Base-by-base conservation (phyloP, 1,139 yeast species). In the Schwanniomyces etchellsii region DNA sequence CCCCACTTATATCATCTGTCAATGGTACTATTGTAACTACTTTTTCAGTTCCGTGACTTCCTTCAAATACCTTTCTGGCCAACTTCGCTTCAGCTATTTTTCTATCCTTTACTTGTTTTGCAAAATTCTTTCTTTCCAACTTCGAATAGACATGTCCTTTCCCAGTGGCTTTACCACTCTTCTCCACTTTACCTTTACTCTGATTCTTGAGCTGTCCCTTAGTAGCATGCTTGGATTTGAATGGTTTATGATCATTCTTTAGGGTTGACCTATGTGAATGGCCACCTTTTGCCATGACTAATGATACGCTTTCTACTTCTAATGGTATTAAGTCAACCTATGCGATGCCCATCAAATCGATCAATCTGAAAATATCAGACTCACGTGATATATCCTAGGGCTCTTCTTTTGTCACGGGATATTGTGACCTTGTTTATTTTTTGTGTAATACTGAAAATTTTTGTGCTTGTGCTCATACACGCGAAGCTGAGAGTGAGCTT, bases 141-240 rank as follows among this genome's bases (percentile, higher is more conserved):
- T 85, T 89, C 25, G 81, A 64, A 32, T 72, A 55, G 29, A 57
- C 67, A 49, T 64, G 71, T 37, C 53, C 47, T 16, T 64, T 58
- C 47, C 62, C 75, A 26, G 59, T 57, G 24, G 60, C 50, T 2
- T 60, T 55, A 10, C 41, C 30, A 14, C 42, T 27, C 48, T 81
- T 83, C 50, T 89, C 97, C 22, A 91, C 86, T 55, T 86, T 88
- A 39, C 97, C 97, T 55, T 89, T 89, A 44, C 65, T 67, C 37
- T 74, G 68, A 40, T 84, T 82, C 53, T 86, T 89, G 47, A 88
- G 55, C 32, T 88, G 77, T 34, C 96, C 85, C 52, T 91, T 91
- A n/a, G 94, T 75, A 14, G 96, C 76, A 64, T 91, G 97, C 50
- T 79, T 81, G 5, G 95, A 77, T 53, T 91, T 91, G 70, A 86